phyloP scores from a whole-genome alignment of 345 rosid species.

The Clausena lansium region DNA sequence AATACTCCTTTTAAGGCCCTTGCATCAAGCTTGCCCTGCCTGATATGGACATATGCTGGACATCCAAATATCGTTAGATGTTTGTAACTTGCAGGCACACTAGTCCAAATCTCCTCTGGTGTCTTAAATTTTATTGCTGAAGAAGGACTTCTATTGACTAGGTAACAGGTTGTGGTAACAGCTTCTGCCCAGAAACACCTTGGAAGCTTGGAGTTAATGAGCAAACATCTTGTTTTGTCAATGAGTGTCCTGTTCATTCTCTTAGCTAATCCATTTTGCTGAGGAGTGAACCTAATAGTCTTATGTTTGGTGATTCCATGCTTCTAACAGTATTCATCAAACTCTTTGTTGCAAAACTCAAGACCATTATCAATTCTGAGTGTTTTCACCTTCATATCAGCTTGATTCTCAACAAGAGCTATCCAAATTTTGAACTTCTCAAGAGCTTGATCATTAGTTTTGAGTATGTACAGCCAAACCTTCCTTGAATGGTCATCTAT shows the following conservation, averaged over 20 bases:
- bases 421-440: too few relatives aligned
- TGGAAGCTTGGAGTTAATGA: not conserved
- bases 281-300: too few relatives aligned
- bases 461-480: too few relatives aligned
- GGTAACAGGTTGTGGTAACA: accelerated
- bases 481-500: too few relatives aligned
- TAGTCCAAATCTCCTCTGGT: not conserved
- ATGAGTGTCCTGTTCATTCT: not conserved
- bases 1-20: too few relatives aligned
- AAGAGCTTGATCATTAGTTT: too few relatives aligned
- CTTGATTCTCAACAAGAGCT: too few relatives aligned
- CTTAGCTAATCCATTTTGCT: accelerated
- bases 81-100: not conserved
- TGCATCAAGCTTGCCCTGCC: too few relatives aligned
- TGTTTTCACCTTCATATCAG: too few relatives aligned
- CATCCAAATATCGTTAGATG: not conserved
- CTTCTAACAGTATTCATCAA: not conserved
- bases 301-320: not conserved
- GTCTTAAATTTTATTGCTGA: not conserved
- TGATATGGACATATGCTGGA: not conserved
- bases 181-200: not conserved
- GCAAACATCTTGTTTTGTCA: not conserved
- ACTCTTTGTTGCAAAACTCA: too few relatives aligned
- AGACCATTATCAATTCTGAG: too few relatives aligned
- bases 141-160: not conserved